Evolutionary conservation across 1,284 basidiomycete genomes (phyloP).

Genomic region (Irpex lacteus): DNA sequence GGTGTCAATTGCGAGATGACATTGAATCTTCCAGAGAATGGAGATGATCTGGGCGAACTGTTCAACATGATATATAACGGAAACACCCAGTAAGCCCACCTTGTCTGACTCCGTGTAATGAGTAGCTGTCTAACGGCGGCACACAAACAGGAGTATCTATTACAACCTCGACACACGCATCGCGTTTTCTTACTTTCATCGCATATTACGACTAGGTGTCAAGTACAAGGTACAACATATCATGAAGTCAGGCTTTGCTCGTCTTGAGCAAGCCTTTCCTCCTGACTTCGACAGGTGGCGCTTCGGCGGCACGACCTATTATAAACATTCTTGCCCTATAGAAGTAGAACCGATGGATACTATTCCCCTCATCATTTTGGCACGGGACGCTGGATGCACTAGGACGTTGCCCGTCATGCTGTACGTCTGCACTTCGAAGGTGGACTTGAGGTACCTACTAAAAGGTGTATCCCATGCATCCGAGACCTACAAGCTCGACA

Average conservation of each 20-base stretch:
- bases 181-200: background rate
- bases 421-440: conserved; percentile 5
- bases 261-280: background rate
- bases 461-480: too few relatives aligned
- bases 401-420: conserved; percentile 8
- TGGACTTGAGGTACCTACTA: too few relatives aligned
- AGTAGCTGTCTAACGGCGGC: background rate
- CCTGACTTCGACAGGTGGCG: background rate
- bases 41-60: conserved; percentile 1
- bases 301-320: background rate
- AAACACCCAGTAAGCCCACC: background rate
- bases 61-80: conserved; percentile 5
- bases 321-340: background rate
- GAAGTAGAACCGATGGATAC: background rate
- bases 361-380: conserved; percentile 10
- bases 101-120: background rate
- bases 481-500: background rate
- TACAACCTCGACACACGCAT: background rate
- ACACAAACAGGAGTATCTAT: background rate
- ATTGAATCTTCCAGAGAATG: conserved; percentile 4
- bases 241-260: background rate
- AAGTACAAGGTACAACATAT: background rate
- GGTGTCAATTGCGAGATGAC: background rate
- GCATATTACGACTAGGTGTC: background rate
- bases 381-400: conserved; percentile 9